Evolutionary conservation across 2,329 filamentous ascomycete species (phyloP).

Genomic region (Scedosporium minutisporum): DNA sequence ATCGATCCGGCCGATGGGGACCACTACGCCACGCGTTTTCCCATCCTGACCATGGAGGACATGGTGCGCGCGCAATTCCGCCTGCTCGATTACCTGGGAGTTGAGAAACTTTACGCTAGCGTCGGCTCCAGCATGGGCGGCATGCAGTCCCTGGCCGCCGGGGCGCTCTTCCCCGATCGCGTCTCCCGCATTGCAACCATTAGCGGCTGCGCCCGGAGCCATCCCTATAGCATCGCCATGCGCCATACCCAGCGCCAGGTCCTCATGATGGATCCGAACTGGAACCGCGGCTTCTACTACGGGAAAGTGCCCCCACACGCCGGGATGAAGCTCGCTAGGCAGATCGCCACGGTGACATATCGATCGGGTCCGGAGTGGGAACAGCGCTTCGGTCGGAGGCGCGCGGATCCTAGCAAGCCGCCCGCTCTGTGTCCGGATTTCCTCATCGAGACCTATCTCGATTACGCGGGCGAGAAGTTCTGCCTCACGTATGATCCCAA

Average conservation of each 20-base stretch:
- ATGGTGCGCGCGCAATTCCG: constrained; percentile 96
- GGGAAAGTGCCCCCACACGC: constrained; percentile 79
- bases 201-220: constrained; percentile 85
- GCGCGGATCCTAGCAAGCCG: constrained; percentile 76
- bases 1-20: constrained; percentile 81
- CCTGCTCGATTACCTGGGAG: constrained; percentile 68
- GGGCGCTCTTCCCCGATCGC: constrained; percentile 70
- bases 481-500: constrained; percentile 95
- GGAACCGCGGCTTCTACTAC: constrained; percentile 94
- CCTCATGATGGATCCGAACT: constrained; percentile 97
- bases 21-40: constrained; percentile 87
- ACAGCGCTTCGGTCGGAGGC: constrained; percentile 76
- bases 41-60: constrained; percentile 89
- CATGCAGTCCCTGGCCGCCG: constrained; percentile 90
- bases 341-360: constrained; percentile 97
- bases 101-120: constrained; percentile 75
- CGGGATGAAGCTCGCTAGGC: constrained; percentile 94
- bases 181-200: constrained; percentile 80
- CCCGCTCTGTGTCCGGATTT: constrained; percentile 96
- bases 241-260: constrained; percentile 95
- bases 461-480: constrained; percentile 97
- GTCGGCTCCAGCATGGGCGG: constrained; percentile 97
- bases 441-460: constrained; percentile 93
- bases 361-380: constrained; percentile 97
- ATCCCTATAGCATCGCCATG: constrained; percentile 98